A percentile compares a stretch with the other conserved stretches of the same genome.
Evolutionary conservation across 345 rosid species (phyloP).

Genomic region (Boechera retrofracta): DNA sequence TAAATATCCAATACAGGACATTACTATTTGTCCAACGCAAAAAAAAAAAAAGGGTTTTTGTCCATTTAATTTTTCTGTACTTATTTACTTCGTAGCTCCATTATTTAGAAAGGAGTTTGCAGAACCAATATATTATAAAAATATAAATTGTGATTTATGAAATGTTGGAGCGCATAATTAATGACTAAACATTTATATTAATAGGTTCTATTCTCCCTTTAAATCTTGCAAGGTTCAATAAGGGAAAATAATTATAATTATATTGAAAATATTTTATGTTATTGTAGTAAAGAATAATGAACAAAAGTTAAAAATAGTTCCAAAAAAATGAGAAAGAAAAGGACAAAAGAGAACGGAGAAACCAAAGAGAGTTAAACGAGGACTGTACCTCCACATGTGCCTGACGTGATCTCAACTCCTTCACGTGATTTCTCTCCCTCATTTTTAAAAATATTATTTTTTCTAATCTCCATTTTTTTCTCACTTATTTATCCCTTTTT

Average conservation of each 20-base stretch:
- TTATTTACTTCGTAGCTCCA: background rate
- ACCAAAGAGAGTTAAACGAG: constrained; percentile 40
- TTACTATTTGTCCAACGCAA: constrained; percentile 5
- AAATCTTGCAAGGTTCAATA: no score
- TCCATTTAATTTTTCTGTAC: background rate
- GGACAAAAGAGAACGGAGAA: constrained; percentile 48
- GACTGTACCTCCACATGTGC: constrained; percentile 35
- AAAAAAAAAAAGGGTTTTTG: background rate
- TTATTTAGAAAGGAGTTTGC: background rate
- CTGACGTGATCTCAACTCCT: constrained; percentile 45
- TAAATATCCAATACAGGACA: constrained; percentile 7
- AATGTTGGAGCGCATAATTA: background rate
- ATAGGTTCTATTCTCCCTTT: background rate
- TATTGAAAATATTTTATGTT: background rate
- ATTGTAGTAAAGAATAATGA: background rate
- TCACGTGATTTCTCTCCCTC: constrained; percentile 42
- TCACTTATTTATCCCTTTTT: constrained; percentile 7
- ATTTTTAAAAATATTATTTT: background rate
- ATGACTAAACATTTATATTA: background rate
- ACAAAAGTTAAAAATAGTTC: background rate
- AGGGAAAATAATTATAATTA: background rate
- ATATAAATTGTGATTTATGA: background rate
- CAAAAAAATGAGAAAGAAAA: background rate
- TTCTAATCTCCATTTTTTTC: background rate
- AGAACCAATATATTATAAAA: background rate